Conservation (phyloP, 805 yeast species). For the Metschnikowia baotianmanensis region DNA sequence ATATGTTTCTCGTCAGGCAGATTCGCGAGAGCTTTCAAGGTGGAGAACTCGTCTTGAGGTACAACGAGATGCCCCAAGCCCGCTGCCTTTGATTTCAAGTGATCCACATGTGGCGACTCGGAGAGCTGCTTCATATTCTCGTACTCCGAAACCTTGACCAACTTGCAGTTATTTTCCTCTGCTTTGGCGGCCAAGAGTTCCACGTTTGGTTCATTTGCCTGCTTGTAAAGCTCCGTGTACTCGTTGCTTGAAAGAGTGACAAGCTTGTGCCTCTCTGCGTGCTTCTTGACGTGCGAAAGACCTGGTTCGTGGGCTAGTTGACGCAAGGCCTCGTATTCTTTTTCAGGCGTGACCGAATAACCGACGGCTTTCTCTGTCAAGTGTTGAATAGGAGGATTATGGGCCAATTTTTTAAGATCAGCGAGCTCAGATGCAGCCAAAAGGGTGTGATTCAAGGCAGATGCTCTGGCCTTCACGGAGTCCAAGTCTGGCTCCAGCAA, state of each 20-base stretch:
- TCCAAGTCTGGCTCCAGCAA: conserved; percentile 12
- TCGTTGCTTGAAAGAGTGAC: conserved; percentile 33
- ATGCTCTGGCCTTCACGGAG: conserved; percentile 3
- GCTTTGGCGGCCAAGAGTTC: conserved; percentile 20
- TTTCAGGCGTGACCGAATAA: conserved; percentile 16
- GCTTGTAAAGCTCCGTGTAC: conserved; percentile 29
- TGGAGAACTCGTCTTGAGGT: background rate
- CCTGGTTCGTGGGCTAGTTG: conserved; percentile 19
- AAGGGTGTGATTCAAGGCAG: conserved; percentile 3
- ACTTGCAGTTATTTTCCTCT: conserved; percentile 5
- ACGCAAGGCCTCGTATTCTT: conserved; percentile 17
- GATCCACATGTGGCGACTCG: conserved; percentile 8
- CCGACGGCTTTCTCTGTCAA: conserved; percentile 19
- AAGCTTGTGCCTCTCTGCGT: conserved; percentile 33
- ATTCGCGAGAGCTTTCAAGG: conserved; percentile 5
- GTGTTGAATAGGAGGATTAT: conserved; percentile 18
- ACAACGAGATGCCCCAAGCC: conserved; percentile 5
- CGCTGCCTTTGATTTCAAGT: conserved; percentile 10
- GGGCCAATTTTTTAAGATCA: conserved; percentile 7
- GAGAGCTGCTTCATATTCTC: conserved; percentile 2
- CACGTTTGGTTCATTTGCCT: conserved; percentile 32
- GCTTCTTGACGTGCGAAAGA: conserved; percentile 31
- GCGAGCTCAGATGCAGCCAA: conserved; percentile 5
- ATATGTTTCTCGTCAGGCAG: conserved; percentile 9
- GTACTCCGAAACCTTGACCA: conserved; percentile 11